Evolutionary conservation across 2,329 filamentous ascomycete genomes (phyloP).

Genomic region (Xylaria sp.): DNA sequence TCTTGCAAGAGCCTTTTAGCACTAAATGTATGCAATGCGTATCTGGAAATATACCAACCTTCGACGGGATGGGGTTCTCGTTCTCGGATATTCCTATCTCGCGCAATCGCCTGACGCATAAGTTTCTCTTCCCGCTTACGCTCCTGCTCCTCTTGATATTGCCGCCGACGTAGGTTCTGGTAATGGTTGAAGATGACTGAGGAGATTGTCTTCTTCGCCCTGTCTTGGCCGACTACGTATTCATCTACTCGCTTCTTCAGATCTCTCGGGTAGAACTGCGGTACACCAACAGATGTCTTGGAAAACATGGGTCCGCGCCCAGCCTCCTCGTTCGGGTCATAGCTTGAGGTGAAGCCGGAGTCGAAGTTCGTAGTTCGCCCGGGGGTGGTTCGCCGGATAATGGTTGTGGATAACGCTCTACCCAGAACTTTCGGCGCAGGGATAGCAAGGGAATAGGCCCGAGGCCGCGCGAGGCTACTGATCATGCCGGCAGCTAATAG

Average conservation of each 20-base stretch:
- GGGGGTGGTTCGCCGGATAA: constrained; percentile 44
- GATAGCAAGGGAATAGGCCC: constrained; percentile 32
- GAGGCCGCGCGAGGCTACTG: constrained; percentile 39
- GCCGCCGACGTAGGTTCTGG: constrained; percentile 81
- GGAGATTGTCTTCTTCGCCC: constrained; percentile 92
- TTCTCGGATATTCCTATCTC: constrained; percentile 70
- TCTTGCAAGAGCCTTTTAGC: constrained; percentile 58
- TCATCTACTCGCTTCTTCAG: constrained; percentile 93
- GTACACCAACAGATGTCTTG: constrained; percentile 65
- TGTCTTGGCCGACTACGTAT: constrained; percentile 95
- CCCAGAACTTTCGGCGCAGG: constrained; percentile 29
- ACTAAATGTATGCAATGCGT: constrained; percentile 41
- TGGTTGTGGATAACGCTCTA: constrained; percentile 48
- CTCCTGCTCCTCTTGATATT: constrained; percentile 78
- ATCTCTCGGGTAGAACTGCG: constrained; percentile 71
- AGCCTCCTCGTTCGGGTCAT: constrained; percentile 65
- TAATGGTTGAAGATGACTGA: constrained; percentile 98
- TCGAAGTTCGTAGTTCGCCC: constrained; percentile 62
- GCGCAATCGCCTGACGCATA: constrained; percentile 74
- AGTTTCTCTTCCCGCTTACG: constrained; percentile 69
- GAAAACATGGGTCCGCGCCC: constrained; percentile 69
- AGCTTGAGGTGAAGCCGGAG: constrained; percentile 67
- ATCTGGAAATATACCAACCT: constrained; percentile 62
- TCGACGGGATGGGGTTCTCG: constrained; percentile 78
- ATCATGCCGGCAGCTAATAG: constrained; percentile 39